These are phyloP conservation scores for Parietaria judaica DNA, from an alignment of 306 rosid species.

Conservation along the genomic window DNA sequence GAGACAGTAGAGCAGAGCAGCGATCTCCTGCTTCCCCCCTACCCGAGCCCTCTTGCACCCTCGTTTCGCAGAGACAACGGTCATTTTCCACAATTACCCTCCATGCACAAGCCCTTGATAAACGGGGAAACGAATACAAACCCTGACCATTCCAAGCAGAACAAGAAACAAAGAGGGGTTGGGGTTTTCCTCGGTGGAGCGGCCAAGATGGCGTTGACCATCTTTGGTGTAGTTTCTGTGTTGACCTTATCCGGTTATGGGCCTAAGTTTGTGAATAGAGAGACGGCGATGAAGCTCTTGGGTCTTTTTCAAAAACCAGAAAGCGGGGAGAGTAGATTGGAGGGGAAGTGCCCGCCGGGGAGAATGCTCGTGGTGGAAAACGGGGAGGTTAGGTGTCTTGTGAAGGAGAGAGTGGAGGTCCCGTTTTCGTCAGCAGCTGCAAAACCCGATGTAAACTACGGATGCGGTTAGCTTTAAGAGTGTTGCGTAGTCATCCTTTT, in stretches of 20 bases:
- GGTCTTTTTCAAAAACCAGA: slow-evolving; percentile 28
- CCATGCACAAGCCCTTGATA: slow-evolving; percentile 34
- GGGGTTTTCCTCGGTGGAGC: slow-evolving; percentile 41
- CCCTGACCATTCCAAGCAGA: slow-evolving; percentile 22
- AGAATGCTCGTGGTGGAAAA: slow-evolving; percentile 55
- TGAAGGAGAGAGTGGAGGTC: slow-evolving; percentile 94
- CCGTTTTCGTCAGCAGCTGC: slow-evolving; percentile 71
- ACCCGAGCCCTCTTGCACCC: slow-evolving; percentile 58
- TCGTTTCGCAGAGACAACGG: slow-evolving; percentile 42
- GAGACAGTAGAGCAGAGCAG: slow-evolving; percentile 74
- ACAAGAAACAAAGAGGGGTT: slow-evolving; percentile 35
- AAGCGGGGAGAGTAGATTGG: slow-evolving; percentile 24
- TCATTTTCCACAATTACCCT: slow-evolving; percentile 30
- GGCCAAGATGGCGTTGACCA: slow-evolving; percentile 56
- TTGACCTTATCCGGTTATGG: slow-evolving; percentile 60
- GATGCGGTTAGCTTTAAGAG: slow-evolving; percentile 50
- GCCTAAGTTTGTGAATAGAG: slow-evolving; percentile 38
- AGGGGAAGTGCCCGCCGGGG: slow-evolving; percentile 62
- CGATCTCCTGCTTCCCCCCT: slow-evolving; percentile 86
- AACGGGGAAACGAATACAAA: slow-evolving; percentile 44
- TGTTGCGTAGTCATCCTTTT: slow-evolving; percentile 13
- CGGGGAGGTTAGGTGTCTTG: slow-evolving; percentile 76
- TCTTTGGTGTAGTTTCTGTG: slow-evolving; percentile 63
- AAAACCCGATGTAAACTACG: slow-evolving; percentile 90
- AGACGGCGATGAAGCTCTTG: slow-evolving; percentile 24